phyloP scores from a whole-genome alignment of 768 basidiomycete genomes.

The Suillus ampliporus region DNA sequence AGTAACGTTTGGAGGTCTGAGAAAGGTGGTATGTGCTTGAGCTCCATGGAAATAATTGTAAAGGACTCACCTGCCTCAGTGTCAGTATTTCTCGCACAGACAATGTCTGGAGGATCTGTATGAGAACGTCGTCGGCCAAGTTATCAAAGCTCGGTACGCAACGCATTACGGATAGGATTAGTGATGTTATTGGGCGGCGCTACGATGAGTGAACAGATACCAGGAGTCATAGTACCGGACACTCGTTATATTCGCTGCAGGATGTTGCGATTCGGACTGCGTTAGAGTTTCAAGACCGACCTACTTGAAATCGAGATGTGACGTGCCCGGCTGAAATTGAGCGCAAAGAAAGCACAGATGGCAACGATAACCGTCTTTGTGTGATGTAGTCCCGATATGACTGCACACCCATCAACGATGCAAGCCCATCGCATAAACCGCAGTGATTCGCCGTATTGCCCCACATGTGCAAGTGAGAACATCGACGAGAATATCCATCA shows the following conservation, averaged over 20 bases:
- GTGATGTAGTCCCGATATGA: background rate
- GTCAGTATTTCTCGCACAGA: conserved; percentile 26
- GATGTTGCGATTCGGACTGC: background rate
- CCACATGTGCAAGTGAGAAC: too few species aligned
- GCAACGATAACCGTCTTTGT: background rate
- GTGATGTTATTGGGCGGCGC: background rate
- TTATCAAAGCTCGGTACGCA: conserved; percentile 23
- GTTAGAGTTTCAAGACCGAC: background rate
- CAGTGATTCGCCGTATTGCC: too few species aligned
- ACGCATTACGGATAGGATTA: background rate
- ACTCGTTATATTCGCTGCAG: background rate
- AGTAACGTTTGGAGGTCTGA: conserved; percentile 35
- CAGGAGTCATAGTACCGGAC: too few species aligned
- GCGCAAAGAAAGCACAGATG: background rate
- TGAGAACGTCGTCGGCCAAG: conserved; percentile 33
- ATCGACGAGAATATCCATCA: too few species aligned
- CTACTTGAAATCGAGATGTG: background rate
- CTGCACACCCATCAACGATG: background rate
- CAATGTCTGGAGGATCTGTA: conserved; percentile 22
- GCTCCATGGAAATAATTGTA: background rate
- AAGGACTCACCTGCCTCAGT: conserved; percentile 28
- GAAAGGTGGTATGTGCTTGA: background rate
- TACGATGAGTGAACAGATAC: background rate
- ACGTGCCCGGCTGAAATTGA: background rate
- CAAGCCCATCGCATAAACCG: background rate